Conservation (phyloP, 177 flowering plant species). For the Tripterygium wilfordii region DNA sequence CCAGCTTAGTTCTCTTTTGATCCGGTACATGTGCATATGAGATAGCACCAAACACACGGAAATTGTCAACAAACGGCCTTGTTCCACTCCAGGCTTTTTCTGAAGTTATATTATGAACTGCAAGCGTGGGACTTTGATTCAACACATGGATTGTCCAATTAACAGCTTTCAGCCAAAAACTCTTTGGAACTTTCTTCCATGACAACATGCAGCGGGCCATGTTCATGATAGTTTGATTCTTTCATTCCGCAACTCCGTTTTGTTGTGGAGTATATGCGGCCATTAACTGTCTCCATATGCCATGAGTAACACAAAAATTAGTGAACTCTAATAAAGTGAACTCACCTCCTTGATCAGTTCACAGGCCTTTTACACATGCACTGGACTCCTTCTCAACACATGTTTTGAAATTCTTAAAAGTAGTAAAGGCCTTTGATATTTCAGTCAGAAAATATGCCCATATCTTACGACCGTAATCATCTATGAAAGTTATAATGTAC, state of each 20-base stretch:
- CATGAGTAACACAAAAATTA: slow-evolving; percentile 5
- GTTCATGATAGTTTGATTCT: not conserved
- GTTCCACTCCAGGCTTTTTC: not conserved
- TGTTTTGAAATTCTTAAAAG: not conserved
- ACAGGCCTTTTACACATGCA: not conserved
- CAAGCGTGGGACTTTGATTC: too few species aligned
- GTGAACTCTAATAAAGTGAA: slow-evolving; percentile 7
- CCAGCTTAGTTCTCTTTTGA: slow-evolving; percentile 4
- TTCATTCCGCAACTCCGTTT: not conserved
- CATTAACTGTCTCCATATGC: slow-evolving; percentile 4
- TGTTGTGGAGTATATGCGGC: slow-evolving; percentile 4
- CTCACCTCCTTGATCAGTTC: slow-evolving; percentile 6
- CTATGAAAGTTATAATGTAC: slow-evolving; percentile 8
- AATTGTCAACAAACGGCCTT: not conserved
- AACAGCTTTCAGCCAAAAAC: slow-evolving; percentile 4
- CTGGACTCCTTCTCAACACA: slow-evolving; percentile 3
- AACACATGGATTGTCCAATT: too few species aligned
- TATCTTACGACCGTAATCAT: slow-evolving; percentile 1
- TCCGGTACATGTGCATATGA: slow-evolving; percentile 2
- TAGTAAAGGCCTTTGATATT: not conserved
- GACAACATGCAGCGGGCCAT: not conserved
- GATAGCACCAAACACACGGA: not conserved
- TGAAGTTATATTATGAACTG: too few species aligned
- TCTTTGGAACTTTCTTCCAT: not conserved
- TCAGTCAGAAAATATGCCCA: slow-evolving; percentile 1